A percentile compares a stretch with the other conserved stretches of the same genome.
These are phyloP conservation scores for Litsea cubeba DNA, from an alignment of 164 flowering plant species.

Conservation along the genomic window DNA sequence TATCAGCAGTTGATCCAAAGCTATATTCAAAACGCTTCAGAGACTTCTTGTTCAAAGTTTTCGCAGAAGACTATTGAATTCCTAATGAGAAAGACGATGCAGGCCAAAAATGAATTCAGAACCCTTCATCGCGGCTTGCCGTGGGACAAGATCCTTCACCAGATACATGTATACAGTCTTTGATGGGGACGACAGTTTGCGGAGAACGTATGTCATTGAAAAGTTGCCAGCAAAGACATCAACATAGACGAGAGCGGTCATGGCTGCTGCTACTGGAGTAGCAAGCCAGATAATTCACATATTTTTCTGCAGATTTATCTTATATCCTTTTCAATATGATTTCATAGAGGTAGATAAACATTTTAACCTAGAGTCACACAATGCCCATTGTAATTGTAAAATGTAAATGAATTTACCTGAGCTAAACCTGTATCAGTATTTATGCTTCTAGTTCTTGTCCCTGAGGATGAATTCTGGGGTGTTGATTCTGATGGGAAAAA, in stretches of 20 bases:
- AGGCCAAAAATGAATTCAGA: not conserved
- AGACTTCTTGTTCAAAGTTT: conserved; percentile 58
- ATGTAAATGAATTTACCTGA: conserved; percentile 22
- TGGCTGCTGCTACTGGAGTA: not conserved
- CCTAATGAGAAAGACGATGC: not conserved
- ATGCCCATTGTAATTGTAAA: conserved; percentile 23
- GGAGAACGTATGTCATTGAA: too few relatives aligned
- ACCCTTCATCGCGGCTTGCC: not conserved
- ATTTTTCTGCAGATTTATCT: not conserved
- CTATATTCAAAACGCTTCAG: conserved; percentile 73
- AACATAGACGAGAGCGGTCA: not conserved
- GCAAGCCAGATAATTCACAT: not conserved
- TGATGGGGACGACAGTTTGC: too few relatives aligned
- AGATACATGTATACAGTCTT: conserved; percentile 3
- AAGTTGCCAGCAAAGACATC: too few relatives aligned
- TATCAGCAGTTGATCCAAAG: conserved; percentile 84
- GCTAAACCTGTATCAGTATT: conserved; percentile 11
- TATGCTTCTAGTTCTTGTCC: conserved; percentile 13
- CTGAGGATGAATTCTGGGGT: conserved; percentile 17
- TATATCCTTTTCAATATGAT: not conserved
- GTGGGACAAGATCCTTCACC: not conserved
- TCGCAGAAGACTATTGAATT: conserved; percentile 47
- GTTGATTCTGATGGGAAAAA: conserved; percentile 1
- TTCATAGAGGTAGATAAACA: conserved; percentile 3
- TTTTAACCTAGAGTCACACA: not conserved